Evolutionary conservation across 2,329 filamentous ascomycete genomes (phyloP).

Genomic region (Colletotrichum phormii): DNA sequence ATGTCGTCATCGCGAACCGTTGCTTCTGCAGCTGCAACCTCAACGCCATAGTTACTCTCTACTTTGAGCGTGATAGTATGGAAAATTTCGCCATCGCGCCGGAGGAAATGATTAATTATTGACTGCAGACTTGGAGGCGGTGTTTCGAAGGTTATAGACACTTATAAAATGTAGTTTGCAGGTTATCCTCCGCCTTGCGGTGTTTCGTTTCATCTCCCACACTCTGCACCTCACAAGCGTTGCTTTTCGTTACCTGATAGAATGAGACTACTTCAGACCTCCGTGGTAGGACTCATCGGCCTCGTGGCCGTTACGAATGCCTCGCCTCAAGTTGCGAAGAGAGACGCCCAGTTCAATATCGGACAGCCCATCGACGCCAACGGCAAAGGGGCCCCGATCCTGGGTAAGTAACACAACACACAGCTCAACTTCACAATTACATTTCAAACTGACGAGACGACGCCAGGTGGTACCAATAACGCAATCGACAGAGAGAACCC

Average conservation of each 20-base stretch:
- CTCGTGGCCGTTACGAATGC: not conserved
- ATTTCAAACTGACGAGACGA: not conserved
- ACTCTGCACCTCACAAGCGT: not conserved
- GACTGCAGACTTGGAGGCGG: not conserved
- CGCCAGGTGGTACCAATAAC: conserved; percentile 72
- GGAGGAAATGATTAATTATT: not conserved
- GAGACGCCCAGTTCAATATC: conserved; percentile 52
- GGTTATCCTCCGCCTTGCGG: not conserved
- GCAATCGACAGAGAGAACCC: conserved; percentile 72
- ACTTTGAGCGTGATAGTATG: not conserved
- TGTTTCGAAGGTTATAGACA: too few relatives aligned
- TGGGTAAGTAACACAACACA: conserved; percentile 55
- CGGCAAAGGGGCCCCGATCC: conserved; percentile 68
- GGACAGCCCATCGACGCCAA: conserved; percentile 68
- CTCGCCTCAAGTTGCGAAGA: conserved; percentile 6
- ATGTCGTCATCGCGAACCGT: conserved; percentile 30
- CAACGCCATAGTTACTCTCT: not conserved
- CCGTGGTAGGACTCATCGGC: not conserved
- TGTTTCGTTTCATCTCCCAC: not conserved
- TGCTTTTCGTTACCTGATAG: not conserved
- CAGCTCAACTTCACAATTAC: not conserved
- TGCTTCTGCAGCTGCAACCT: not conserved
- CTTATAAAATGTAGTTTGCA: not conserved
- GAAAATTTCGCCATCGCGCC: conserved; percentile 9
- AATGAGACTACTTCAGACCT: conserved; percentile 19